Base-by-base conservation (phyloP, 106 monocot genomes). In the Alisma plantagoaquatica region DNA sequence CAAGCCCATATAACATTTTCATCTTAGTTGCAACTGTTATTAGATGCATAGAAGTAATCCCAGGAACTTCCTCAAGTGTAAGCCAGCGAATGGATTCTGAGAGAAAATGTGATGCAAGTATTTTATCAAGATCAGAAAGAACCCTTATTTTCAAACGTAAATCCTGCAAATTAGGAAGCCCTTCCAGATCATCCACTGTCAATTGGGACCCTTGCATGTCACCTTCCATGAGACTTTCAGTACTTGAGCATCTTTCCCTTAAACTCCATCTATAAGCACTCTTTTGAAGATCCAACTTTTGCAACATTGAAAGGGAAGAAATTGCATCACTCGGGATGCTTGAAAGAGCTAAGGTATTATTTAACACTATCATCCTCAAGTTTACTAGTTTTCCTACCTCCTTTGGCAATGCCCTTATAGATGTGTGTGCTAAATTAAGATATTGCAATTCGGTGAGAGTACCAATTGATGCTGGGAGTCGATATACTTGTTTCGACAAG, bases 401-500 rank as follows among this genome's bases (percentile, higher is more conserved):
- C 20, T 24, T 14, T 0, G 69, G 69, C 15, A 69, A 60, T 10
- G 28, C 12, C 6, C 24, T 33, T 32, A 69, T 53, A 14, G 31
- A 32, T 11, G 60, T 69, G 43, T 20, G 41, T 1, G 53, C 43
- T 2, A 54, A 31, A 21, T 63, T 42, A 2, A 60, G 45, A 45
- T 57, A 46, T 2, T 31, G 31, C 29, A 66, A 28, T n/a, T 22
- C 9, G 10, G 15, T 26, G 9, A 66, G 23, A 3, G 5, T 2
- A 14, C 56, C 31, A 33, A 66, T 47, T 11, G 12, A 16, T 10
- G 0, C 20, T 1, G 66, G 66, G 17, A 66, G 16, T 15, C 41
- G 46, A 4, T 8, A 66, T 9, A n/a, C 47, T 19, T 1, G 66
- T 66, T 48, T 2, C 16, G 66, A 66, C 19, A 66, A 18, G 27